Conservation (phyloP, 2,329 filamentous ascomycete species). For the Delphinella strobiligena region DNA sequence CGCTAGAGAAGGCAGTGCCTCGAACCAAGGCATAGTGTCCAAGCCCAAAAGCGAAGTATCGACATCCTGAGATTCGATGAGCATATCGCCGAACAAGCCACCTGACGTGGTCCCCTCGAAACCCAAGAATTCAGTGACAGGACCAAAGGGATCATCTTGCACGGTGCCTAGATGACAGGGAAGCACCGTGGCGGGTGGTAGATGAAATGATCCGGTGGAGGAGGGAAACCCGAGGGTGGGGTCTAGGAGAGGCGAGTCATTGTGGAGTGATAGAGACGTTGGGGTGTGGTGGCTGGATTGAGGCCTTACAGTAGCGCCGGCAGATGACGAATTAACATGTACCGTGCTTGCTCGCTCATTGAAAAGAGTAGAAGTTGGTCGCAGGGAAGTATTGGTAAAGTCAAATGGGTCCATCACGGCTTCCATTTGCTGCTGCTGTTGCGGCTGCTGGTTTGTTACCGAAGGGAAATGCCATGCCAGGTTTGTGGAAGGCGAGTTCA, state of each 20-base stretch:
- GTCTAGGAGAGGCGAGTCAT: not conserved
- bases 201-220: not conserved
- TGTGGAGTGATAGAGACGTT: too few species aligned
- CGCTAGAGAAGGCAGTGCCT: constrained; percentile 28
- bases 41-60: constrained; percentile 58
- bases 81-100: constrained; percentile 40
- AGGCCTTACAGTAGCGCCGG: not conserved
- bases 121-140: not conserved
- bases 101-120: not conserved
- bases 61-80: constrained; percentile 66
- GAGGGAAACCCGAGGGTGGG: not conserved
- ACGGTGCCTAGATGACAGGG: not conserved
- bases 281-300: not conserved
- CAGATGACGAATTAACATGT: not conserved
- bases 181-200: not conserved
- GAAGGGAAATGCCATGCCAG: constrained; percentile 69
- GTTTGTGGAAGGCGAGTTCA: constrained; percentile 74
- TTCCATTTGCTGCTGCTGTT: constrained; percentile 13
- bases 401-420: constrained; percentile 9
- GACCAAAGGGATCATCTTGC: not conserved
- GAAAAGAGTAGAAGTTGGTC: not conserved
- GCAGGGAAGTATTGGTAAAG: constrained; percentile 3
- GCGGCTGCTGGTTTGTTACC: constrained; percentile 18
- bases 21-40: constrained; percentile 64
- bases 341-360: too few species aligned